Evolutionary conservation across 2,329 filamentous ascomycete species (phyloP), one percentile per base, ranked within the genome.

Genomic region (Fusarium pseudocircinatum): DNA sequence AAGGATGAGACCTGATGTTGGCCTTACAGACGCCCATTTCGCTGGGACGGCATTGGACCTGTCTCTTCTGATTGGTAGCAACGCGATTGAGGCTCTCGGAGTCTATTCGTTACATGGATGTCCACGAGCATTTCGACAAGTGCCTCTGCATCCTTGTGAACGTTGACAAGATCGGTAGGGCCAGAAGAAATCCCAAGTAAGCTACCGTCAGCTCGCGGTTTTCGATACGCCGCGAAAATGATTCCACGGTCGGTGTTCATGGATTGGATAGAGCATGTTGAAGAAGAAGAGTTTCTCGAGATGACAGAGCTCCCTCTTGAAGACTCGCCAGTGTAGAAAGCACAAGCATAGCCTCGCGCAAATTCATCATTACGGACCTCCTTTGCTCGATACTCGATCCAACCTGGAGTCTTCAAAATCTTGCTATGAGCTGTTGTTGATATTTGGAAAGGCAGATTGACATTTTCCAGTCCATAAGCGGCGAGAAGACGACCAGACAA

Each of bases 181-280:
- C 67, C 75, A 37, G 81, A 81, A 63, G 78, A 80, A 52, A 82
- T 82, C 18, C 79, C 79, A 18, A 81, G 77, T 44, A 81, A 79
- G 36, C 76, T 78, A 22, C 81, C 81, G 30, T 83, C 83, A 13
- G 77, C 78, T 46, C 82, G 80, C 22, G 86, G 85, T 69, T 86
- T 85, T 28, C 87, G 83, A 72, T 89, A 89, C 0, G 87, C 88
- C 2, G 87, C 87, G 61, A 90, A 90, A 10, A 89, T 85, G 64
- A 90, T 86, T 50, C 87, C 88, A 37, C 86, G 83, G 72, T 88
- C 85, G 58, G 83, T 82, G 64, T 69, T 74, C 67, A 73, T 60
- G 66, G 78, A 40, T 67, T 60, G 39, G 60, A 75, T 39, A 63
- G 72, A 61, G 15, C 77, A 75, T 18, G 77, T 74, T 20, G 78